These are phyloP conservation scores for Globisporangium cylindrosporum DNA, from an alignment of 352 stramenopile genomes.

Conservation along the genomic window DNA sequence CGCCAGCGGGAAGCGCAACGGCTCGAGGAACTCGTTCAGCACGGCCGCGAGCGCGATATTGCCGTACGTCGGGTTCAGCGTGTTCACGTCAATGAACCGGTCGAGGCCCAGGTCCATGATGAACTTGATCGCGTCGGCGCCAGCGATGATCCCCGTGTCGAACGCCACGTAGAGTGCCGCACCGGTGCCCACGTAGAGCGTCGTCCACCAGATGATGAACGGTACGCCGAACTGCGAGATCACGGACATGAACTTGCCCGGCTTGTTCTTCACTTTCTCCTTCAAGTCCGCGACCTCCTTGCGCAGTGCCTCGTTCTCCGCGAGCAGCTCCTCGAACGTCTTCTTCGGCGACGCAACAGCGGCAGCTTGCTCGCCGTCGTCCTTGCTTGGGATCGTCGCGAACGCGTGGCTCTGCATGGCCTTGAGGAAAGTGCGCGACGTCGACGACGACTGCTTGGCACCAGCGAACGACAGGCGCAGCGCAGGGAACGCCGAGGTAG, in stretches of 20 bases:
- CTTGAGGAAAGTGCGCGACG: conserved; percentile 19
- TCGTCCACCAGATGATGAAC: conserved; percentile 83
- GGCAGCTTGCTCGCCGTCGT: conserved; percentile 25
- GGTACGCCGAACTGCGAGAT: conserved; percentile 85
- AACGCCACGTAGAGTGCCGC: conserved; percentile 79
- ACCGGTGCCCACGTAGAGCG: conserved; percentile 67
- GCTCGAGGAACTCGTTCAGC: conserved; percentile 84
- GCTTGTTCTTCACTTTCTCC: conserved; percentile 60
- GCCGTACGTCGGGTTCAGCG: conserved; percentile 81
- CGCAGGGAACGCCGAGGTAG: conserved; percentile 9
- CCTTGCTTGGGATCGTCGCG: conserved; percentile 38
- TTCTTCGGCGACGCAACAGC: conserved; percentile 22
- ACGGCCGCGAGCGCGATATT: conserved; percentile 86
- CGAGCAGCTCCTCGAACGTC: conserved; percentile 71
- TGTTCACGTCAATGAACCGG: conserved; percentile 65
- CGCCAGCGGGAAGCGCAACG: conserved; percentile 83
- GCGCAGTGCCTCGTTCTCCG: conserved; percentile 71
- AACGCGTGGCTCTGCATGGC: conserved; percentile 48
- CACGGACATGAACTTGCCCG: conserved; percentile 69
- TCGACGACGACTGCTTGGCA: conserved; percentile 3
- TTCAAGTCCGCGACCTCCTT: conserved; percentile 66
- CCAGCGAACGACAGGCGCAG: conserved; percentile 15
- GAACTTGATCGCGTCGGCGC: conserved; percentile 80
- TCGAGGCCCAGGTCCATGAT: conserved; percentile 81
- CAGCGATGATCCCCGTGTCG: conserved; percentile 62